phyloP scores from a whole-genome alignment of 345 rosid species.

The Eutrema japonicum region DNA sequence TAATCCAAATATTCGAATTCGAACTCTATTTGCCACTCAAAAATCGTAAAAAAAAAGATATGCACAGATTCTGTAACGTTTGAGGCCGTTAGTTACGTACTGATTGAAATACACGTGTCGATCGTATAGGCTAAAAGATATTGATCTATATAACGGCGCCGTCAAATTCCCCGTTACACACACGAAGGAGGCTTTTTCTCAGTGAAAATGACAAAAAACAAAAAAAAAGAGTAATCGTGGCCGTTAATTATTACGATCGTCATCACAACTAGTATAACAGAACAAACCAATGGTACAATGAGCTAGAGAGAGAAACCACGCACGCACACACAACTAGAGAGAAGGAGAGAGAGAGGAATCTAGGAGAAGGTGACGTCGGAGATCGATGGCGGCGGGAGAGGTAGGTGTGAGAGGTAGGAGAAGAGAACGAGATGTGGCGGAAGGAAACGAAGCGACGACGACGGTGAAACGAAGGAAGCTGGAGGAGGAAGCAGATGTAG shows the following conservation, averaged over 20 bases:
- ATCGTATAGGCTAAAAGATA: neutral
- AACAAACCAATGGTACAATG: neutral
- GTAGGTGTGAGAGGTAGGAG: conserved; percentile 22
- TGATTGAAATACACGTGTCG: conserved; percentile 3
- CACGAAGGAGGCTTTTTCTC: conserved; percentile 24
- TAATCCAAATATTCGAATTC: neutral
- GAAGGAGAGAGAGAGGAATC: conserved; percentile 11
- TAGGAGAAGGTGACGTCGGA: conserved; percentile 28
- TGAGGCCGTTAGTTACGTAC: neutral
- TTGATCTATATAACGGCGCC: conserved; percentile 30
- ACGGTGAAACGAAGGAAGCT: conserved; percentile 39
- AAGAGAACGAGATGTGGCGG: conserved; percentile 33
- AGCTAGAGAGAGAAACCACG: conserved; percentile 13
- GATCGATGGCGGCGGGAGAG: conserved; percentile 39
- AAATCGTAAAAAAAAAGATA: neutral
- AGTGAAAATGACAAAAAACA: conserved; percentile 35
- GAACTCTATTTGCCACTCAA: neutral
- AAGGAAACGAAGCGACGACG: conserved; percentile 13
- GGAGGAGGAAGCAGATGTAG: conserved; percentile 26
- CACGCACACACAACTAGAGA: conserved; percentile 5
- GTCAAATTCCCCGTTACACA: conserved; percentile 44
- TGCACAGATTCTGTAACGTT: neutral
- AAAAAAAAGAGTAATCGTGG: conserved; percentile 15
- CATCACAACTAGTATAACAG: conserved; percentile 30
- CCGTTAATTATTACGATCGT: conserved; percentile 29